Base-by-base conservation (phyloP, 768 basidiomycete species). In the Lactarius psammicola region DNA sequence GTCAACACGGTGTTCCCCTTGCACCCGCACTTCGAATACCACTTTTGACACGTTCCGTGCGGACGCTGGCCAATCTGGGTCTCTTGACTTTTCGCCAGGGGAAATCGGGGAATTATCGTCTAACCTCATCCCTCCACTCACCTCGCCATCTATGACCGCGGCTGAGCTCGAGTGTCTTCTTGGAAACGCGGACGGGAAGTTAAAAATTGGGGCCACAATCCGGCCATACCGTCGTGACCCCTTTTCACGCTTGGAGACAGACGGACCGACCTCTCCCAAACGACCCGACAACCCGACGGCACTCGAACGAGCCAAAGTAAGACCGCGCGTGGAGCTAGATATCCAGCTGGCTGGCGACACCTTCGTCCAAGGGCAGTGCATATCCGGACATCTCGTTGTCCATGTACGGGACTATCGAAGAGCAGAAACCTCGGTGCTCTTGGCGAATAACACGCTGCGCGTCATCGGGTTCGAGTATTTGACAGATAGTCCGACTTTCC, bases 381-480 rank as follows among this genome's bases (percentile, higher is more conserved):
- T 96, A 53, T 82, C 82, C 54, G 95, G 95, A 2, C 76, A 81
- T 46, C 78, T 95, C 76, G 84, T 87, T 57, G 76, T 95, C 46
- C 80, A 80, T 36, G 81, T 96, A 23, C 80, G 81, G 59, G 80
- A 83, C 56, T 81, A 82, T 31, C 72, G 79, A 33, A 84, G 80
- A 73, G 85, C 85, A 69, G 84, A 84, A 63, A 78, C 81, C 2
- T 78, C 84, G n/a, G 73, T 93, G 3, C 78, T 86, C 69, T 75
- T 96, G 17, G 86, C 86, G 44, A 86, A 82, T 42, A 91, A 87
- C 4, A 95, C 94, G 78, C 75, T 95, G 36, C 81, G 93, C 64
- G 80, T 95, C 26, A 82, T 95, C 60, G 94, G 95, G 4, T 94
- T 94, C 73, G 95, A 96, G 77, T 86, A 84, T 51, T 80, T 86